Evolutionary conservation across 1,139 yeast genomes (phyloP).

Genomic region (Pneumocystis murina): DNA sequence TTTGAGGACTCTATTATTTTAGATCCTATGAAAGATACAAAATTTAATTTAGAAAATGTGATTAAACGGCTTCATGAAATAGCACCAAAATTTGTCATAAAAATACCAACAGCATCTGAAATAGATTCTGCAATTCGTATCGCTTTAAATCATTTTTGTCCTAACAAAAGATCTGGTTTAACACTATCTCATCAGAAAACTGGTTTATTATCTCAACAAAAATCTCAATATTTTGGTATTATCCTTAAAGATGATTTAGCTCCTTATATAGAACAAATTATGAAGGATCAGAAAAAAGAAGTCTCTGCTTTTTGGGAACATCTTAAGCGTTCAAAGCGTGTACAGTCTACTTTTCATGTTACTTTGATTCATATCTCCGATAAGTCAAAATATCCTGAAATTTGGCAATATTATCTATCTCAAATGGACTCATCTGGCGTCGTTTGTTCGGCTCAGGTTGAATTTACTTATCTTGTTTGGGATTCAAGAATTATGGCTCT

Average conservation of each 20-base stretch:
- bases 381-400: conserved; percentile 13
- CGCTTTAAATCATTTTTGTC: conserved; percentile 27
- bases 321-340: conserved; percentile 27
- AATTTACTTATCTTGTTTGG: conserved; percentile 36
- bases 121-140: conserved; percentile 31
- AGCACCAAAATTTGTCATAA: conserved; percentile 36
- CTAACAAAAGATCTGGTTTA: conserved; percentile 12
- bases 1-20: conserved; percentile 56
- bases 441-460: conserved; percentile 31
- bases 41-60: conserved; percentile 36
- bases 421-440: conserved; percentile 14
- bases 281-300: conserved; percentile 11
- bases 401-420: conserved; percentile 21
- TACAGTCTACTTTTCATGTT: conserved; percentile 56
- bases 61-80: conserved; percentile 27
- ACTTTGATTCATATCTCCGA: conserved; percentile 48
- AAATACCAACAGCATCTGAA: conserved; percentile 31
- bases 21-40: conserved; percentile 37
- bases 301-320: conserved; percentile 17
- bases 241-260: conserved; percentile 14
- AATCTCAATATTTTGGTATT: conserved; percentile 26
- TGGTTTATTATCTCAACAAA: background rate
- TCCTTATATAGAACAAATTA: conserved; percentile 2
- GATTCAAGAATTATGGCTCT: conserved; percentile 42
- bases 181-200: background rate